Evolutionary conservation across 2,329 filamentous ascomycete species (phyloP).

Genomic region (Aureobasidium musti): DNA sequence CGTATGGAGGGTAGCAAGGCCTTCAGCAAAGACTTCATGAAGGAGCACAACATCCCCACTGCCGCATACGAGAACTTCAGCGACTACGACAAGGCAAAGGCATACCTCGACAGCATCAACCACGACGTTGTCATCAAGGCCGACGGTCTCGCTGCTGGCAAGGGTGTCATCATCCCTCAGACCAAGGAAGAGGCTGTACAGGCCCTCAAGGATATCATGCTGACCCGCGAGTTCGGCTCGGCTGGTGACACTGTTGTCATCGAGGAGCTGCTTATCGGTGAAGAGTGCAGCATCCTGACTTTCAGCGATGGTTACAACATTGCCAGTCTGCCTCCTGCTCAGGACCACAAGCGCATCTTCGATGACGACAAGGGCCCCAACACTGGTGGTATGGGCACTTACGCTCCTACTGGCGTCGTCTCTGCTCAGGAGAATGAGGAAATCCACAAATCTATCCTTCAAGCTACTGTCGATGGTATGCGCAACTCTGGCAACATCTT

Average conservation of each 20-base stretch:
- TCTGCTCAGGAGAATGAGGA: slow-evolving; percentile 67
- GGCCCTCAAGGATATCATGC: slow-evolving; percentile 87
- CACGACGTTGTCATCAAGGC: slow-evolving; percentile 92
- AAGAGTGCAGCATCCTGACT: slow-evolving; percentile 87
- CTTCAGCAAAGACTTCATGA: slow-evolving; percentile 98
- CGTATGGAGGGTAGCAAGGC: slow-evolving; percentile 95
- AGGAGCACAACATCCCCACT: slow-evolving; percentile 83
- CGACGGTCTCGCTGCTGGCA: slow-evolving; percentile 85
- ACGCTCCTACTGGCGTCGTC: slow-evolving; percentile 67
- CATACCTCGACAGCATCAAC: slow-evolving; percentile 70
- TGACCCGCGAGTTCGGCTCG: slow-evolving; percentile 78
- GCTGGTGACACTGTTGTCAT: slow-evolving; percentile 93
- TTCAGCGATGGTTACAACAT: slow-evolving; percentile 90
- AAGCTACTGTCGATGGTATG: slow-evolving; percentile 89
- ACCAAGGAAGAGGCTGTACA: slow-evolving; percentile 79
- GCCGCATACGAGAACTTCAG: slow-evolving; percentile 85
- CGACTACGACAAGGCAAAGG: slow-evolving; percentile 41
- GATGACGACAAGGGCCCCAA: slow-evolving; percentile 91
- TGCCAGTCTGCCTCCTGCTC: slow-evolving; percentile 80
- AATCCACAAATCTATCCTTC: slow-evolving; percentile 79
- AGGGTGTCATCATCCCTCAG: slow-evolving; percentile 87
- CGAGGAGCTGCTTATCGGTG: slow-evolving; percentile 87
- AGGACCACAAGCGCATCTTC: slow-evolving; percentile 94
- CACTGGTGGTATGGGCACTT: slow-evolving; percentile 97
- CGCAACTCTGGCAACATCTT: slow-evolving; percentile 71